Evolutionary conservation across 2,329 filamentous ascomycete species (phyloP), one percentile per base, ranked within the genome.

Genomic region (Bisporella sp.): DNA sequence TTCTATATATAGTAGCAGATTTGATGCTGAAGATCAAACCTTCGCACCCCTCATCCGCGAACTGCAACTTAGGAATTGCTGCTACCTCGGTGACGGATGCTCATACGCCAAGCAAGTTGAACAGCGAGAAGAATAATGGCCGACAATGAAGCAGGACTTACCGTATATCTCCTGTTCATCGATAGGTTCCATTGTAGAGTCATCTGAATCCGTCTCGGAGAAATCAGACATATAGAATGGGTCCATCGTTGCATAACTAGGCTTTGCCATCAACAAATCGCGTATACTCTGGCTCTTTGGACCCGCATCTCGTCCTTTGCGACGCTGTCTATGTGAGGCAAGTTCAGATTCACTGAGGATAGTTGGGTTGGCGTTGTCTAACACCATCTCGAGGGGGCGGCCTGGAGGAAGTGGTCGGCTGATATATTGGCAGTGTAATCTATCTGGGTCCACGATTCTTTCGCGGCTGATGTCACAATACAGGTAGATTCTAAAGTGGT

Each of bases 121-220:
- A 21, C 21, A 21, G 3, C 3, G 21, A 21, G 21, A 21, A 21
- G 21, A 21, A 21, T 2, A 21, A 21, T 2, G 21, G 21, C 21
- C 21, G 21, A 3, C 21, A 3, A 21, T 21, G 21, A 21, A 21
- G 21, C 3, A 21, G 39, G 35, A 53, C 63, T 57, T 72, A 93
- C 89, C 90, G 66, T 92, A 99, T 41, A 99, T 92, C 70, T 99
- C 93, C 68, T 96, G 93, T 68, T 95, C 89, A 65, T 99, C 93
- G 59, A 99, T 96, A 51, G 87, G 87, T 61, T 97, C 91, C 35
- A 83, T 75, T 1, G 74, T 72, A 45, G 81, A 76, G 52, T 84
- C 80, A 51, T 84, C 80, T 4, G 64, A 63, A 40, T 66, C 62
- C 33, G 59, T 54, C 45, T 65, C 62, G 39, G 62, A 63, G 45